Evolutionary conservation across 2,329 filamentous ascomycete species (phyloP), one percentile per base, ranked within the genome.

Genomic region (Ophiostoma angusticollis): DNA sequence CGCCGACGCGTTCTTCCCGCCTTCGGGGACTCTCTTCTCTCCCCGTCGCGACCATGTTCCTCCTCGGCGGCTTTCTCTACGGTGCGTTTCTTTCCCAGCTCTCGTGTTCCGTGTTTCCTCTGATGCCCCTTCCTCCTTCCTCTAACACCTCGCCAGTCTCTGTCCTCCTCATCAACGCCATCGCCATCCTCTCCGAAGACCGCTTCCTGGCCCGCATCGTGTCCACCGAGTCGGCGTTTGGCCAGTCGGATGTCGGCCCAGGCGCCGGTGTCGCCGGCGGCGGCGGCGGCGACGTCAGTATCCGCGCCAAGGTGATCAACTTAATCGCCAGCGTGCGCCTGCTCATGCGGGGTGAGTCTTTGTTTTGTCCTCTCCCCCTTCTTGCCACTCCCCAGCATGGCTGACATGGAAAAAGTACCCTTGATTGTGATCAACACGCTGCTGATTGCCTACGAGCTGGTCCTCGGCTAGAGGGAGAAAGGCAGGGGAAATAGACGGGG

Each of bases 161-260:
- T 50, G 70, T 93, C 57, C 84, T 96, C 54, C 74, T 96, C 57
- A 78, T 91, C 62, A 98, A 98, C 62, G 84, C 85, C 49, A 80
- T 96, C 56, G 85, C 87, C 47, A 78, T 95, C 55, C 80, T 96
- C 48, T 93, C 85, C 52, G 87, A 94, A 74, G 86, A 94, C 63
- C 81, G 86, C 46, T 94, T 94, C 61, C 82, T 94, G 49, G 82
- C 80, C 40, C 77, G 84, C 61, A 86, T 95, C 54, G 87, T 73
- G 2, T 64, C 70, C 36, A 69, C 74, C 50, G 85, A 94, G 50
- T 80, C 84, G 1, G 77, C 78, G 29, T 94, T 94, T 58, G 85
- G 86, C 51, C 65, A 78, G 48, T 63, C 35, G 16, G 17, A 19
- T 19, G 18, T 14, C 30, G 29, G 14, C 29, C 14, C 70, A 52